Base-by-base conservation (phyloP, 2,329 filamentous ascomycete species). In the Epichloe festucae region DNA sequence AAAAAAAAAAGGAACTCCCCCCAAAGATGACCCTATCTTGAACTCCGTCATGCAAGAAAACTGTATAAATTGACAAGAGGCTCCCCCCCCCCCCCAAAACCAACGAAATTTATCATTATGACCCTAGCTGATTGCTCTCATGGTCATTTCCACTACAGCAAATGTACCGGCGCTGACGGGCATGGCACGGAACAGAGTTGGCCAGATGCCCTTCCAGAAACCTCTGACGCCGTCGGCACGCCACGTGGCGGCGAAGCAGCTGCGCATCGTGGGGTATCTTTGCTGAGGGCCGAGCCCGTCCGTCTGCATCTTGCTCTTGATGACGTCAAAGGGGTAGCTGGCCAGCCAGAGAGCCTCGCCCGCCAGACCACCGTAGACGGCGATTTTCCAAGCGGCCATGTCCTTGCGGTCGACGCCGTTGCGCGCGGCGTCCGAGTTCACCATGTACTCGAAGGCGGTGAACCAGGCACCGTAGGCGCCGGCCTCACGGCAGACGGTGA, bases 231-330 rank as follows among this genome's bases (percentile, higher is more conserved):
- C 93, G 70, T 94, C 89, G 5, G 71, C 74, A 54, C 77, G 77
- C 73, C 79, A 95, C 2, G 85, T 94, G 75, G 95, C 82, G 53
- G 75, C 78, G 69, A 97, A 94, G 72, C 88, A 94, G 70, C 94
- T 87, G 49, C 84, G 79, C 91, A 96, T 96, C 52, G 74, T 84
- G 66, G 73, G 79, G 71, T 86, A 98, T 65, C 77, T 77, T 73
- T 84, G 82, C 56, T 78, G 71, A 47, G 67, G 55, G 4, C 87
- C 89, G 65, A 96, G 93, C 0, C 87, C 90, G 70, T 98, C 93
- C 53, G 85, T 95, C 78, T 98, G 93, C 91, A 97, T 96, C 80
- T 95, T 97, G 71, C 89, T 95, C 85, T 98, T 98, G 70, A 98
- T 72, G 31, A 98, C 91, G 70, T 98, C 93, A 58, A 98, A 85